Evolutionary conservation across 148 eudicot genomes (phyloP), one percentile per base, ranked within the genome.

Genomic region (Silene latifolia): DNA sequence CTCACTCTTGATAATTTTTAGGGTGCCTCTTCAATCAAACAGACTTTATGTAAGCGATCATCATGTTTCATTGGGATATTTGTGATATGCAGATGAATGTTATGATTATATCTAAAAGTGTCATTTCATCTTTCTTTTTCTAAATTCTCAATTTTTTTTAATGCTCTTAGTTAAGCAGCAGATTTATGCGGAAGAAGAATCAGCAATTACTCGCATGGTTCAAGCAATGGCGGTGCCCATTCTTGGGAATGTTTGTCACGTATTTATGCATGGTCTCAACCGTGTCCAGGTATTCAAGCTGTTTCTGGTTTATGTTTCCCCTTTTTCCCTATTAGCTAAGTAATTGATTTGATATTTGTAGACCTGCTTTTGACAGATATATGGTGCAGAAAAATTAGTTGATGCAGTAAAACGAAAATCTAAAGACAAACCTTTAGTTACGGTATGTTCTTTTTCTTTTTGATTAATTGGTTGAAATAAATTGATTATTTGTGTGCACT

Each of bases 231-330:
- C 98, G 63, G 97, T 91, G 74, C 98, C 98, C 74, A 85, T 93
- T 72, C 75, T 93, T 72, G 98, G 98, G 76, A 93, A 89, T 79
- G 95, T 88, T 63, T 93, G 98, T 74, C 91, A 90, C 85, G 95
- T 93, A 58, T 93, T 93, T 77, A 93, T 93, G 98, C 95, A 89
- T 78, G 98, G 98, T 46, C 85, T 93, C 29, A 93, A 93, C 66
- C 84, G 81, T 56, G 91, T 89, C 29, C 93, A 93, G 89, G 97
- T 91, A 83, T 71, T 51, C 59, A 51, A 64, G 42, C 18, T 67
- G 6, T 8, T 32, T 3, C 13, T 60, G 17, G 46, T 39, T 58
- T 23, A 25, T 53, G 0, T 4, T 44, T 42, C 10, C 24, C 17
- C 15, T 11, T 19, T 32, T 64, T 63, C 4, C 18, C 35, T 68